phyloP scores from a whole-genome alignment of 1,139 yeast species.

The Pichia sp. region DNA sequence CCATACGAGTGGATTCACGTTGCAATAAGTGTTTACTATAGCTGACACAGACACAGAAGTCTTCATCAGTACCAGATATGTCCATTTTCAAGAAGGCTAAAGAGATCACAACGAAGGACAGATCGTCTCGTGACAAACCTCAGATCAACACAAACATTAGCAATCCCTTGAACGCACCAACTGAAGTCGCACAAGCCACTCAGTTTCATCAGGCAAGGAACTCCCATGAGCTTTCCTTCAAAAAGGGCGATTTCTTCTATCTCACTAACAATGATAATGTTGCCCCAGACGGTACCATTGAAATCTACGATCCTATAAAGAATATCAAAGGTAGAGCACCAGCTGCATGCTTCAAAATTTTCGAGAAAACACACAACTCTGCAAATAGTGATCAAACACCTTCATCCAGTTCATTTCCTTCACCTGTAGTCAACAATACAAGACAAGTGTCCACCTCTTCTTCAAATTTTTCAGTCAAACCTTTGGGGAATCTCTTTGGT shows the following conservation, averaged over 20 bases:
- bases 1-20: no score
- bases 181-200: constrained; percentile 77
- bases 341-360: constrained; percentile 70
- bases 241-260: constrained; percentile 83
- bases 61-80: not conserved
- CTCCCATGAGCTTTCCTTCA: constrained; percentile 72
- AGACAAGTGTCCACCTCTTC: constrained; percentile 3
- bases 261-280: constrained; percentile 54
- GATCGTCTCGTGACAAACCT: constrained; percentile 24
- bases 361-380: constrained; percentile 46
- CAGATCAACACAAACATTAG: constrained; percentile 11
- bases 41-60: no score
- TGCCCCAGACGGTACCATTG: constrained; percentile 49
- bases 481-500: constrained; percentile 41
- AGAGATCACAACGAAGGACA: constrained; percentile 7
- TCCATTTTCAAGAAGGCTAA: constrained; percentile 24
- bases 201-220: constrained; percentile 74
- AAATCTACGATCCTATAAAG: constrained; percentile 82
- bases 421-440: constrained; percentile 10
- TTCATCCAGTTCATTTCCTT: constrained; percentile 14
- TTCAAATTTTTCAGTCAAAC: constrained; percentile 6
- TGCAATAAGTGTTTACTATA: no score
- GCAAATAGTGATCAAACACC: not conserved
- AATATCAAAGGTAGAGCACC: constrained; percentile 84
- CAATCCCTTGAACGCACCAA: constrained; percentile 43